These are phyloP conservation scores for Globisporangium lucens DNA, from an alignment of 352 stramenopile genomes.

Conservation along the genomic window DNA sequence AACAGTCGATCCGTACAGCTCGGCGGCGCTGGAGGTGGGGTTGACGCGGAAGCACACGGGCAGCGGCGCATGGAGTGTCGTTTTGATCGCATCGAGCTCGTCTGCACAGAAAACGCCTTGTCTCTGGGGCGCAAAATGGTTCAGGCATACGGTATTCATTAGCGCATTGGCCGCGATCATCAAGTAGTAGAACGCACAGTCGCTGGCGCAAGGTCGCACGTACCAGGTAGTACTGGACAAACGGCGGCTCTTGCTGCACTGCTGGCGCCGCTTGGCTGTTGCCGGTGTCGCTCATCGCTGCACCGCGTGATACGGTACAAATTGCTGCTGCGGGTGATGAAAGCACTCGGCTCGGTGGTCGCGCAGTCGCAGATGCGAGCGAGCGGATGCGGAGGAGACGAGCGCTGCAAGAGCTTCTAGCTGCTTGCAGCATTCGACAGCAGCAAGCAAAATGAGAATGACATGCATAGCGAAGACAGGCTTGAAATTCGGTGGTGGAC, in stretches of 20 bases:
- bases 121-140: constrained; percentile 20
- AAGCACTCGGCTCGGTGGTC: neutral
- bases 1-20: constrained; percentile 17
- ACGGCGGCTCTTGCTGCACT: constrained; percentile 17
- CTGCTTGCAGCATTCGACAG: neutral
- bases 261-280: neutral
- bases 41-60: constrained; percentile 75
- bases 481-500: constrained; percentile 3
- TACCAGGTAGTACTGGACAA: constrained; percentile 76
- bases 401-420: neutral
- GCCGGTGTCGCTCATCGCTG: neutral
- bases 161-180: too few relatives aligned
- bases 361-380: neutral
- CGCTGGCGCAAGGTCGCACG: neutral
- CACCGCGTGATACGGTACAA: neutral
- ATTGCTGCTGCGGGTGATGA: neutral
- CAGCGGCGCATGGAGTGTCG: constrained; percentile 50
- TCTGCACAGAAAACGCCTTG: constrained; percentile 58
- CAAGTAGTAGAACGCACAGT: neutral
- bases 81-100: constrained; percentile 39
- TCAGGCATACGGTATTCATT: neutral
- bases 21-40: constrained; percentile 28
- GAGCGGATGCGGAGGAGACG: neutral
- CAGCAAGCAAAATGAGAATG: neutral
- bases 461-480: neutral